These are phyloP conservation scores for Dictyophora rubrovolvata DNA, from an alignment of 768 basidiomycete species.

Conservation along the genomic window DNA sequence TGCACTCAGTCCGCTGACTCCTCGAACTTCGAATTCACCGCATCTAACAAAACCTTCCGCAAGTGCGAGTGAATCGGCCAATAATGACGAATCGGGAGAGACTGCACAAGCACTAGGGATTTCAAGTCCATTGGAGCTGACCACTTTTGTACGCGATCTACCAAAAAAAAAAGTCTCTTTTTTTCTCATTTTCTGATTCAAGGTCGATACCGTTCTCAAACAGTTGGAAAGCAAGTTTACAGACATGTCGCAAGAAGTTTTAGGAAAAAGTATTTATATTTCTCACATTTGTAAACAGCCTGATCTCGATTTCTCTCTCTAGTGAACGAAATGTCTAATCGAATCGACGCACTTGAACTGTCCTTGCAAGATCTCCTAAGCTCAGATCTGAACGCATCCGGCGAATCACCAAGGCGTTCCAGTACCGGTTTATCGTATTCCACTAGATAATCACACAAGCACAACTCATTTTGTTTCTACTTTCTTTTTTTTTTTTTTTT, in stretches of 20 bases:
- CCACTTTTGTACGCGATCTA: conserved; percentile 68
- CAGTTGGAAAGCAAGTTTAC: conserved; percentile 88
- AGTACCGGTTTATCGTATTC: background rate
- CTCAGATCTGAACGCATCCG: conserved; percentile 35
- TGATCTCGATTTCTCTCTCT: conserved; percentile 5
- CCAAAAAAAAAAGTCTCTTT: background rate
- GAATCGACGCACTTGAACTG: conserved; percentile 82
- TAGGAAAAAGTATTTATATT: conserved; percentile 54
- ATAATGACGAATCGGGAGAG: conserved; percentile 17
- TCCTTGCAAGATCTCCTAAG: conserved; percentile 91
- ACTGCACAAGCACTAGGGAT: conserved; percentile 37
- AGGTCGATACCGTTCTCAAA: conserved; percentile 85
- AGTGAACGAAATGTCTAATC: conserved; percentile 91
- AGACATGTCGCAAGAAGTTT: conserved; percentile 84
- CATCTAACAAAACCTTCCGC: background rate
- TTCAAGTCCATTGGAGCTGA: conserved; percentile 88
- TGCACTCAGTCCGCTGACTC: background rate
- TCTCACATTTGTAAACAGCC: conserved; percentile 1
- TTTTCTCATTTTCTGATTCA: background rate
- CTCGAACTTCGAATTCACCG: background rate
- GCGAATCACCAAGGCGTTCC: background rate
- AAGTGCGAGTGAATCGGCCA: background rate
- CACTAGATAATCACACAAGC: background rate
- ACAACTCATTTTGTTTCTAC: background rate
- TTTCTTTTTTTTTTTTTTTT: background rate